phyloP scores from a whole-genome alignment of 1,284 basidiomycete species.

The Ceratobasidium sp. region DNA sequence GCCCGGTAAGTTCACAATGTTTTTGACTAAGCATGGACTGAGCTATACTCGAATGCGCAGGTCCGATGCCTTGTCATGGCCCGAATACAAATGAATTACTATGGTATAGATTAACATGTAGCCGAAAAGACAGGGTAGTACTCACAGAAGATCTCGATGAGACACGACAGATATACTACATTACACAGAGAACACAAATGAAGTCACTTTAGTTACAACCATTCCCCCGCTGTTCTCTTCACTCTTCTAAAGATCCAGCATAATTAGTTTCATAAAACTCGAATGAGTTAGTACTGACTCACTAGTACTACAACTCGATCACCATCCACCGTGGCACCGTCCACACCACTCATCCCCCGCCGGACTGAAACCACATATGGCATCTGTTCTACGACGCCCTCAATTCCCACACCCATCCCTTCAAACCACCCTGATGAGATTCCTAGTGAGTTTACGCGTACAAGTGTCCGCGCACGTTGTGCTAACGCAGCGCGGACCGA shows the following conservation, averaged over 20 bases:
- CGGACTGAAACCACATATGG: slow-evolving; percentile 35
- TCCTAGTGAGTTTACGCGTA: slow-evolving; percentile 4
- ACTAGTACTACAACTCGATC: slow-evolving; percentile 16
- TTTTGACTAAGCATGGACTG: too few relatives aligned
- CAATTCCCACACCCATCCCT: not conserved
- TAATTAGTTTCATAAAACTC: not conserved
- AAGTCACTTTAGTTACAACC: slow-evolving; percentile 7
- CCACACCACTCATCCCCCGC: slow-evolving; percentile 9
- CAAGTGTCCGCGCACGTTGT: slow-evolving; percentile 32
- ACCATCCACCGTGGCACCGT: slow-evolving; percentile 13
- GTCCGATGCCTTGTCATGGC: too few relatives aligned
- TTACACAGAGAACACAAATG: slow-evolving; percentile 5
- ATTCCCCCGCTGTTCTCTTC: not conserved
- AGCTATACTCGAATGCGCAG: too few relatives aligned
- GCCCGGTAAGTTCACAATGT: too few relatives aligned
- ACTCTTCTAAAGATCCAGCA: not conserved
- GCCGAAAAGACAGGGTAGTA: too few relatives aligned
- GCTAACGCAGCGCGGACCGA: slow-evolving; percentile 36
- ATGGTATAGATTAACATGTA: too few relatives aligned
- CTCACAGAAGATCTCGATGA: not conserved
- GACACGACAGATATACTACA: not conserved
- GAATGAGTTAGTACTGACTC: not conserved
- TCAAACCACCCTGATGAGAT: slow-evolving; percentile 25
- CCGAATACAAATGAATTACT: too few relatives aligned
- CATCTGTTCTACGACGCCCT: slow-evolving; percentile 1